Base-by-base conservation (phyloP, 305 asterid species). In the Fraxinus velutina region DNA sequence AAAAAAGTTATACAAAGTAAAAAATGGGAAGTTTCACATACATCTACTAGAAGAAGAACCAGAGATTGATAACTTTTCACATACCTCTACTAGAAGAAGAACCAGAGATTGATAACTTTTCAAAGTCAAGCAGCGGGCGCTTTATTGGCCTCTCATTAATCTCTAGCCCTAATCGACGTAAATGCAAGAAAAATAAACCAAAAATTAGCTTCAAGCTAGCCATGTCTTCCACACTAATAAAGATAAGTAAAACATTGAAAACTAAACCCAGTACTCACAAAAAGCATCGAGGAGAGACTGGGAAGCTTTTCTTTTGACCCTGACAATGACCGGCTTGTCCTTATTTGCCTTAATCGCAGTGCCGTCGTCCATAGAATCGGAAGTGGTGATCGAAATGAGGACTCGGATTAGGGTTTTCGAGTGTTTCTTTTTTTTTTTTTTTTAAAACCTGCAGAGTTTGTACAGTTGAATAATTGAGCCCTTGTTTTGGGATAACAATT, bases 81-180 rank as follows among this genome's bases (percentile, higher is more conserved):
- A 80, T 82, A 92, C 99, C 94, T 89, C 79, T 87, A 77, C 86
- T 88, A 4, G 91, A 82, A 85, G 96, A 87, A 76, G 97, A 91
- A 47, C 87, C 93, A 2, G 94, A 88, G 5, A 95, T 71, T 0
- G 97, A 88, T 39, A 95, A 93, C 86, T 89, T 95, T 2, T 42
- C 89, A 78, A 95, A 91, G 84, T 95, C 97, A 22, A 92, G 80
- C 89, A 92, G 84, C 27, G 96, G 89, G 33, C 92, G 87, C 88
- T 95, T 95, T 1, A 78, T 47, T 12, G 98, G 97, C 79, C 97
- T 88, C 85, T 91, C 98, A 2, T 86, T 90, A 82, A 94, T 92
- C 89, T 92, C 98, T 33, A 95, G 95, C 99, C 98, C 98, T 90
- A 47, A 73, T 29, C 21, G 12, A 64, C 36, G 10, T 5, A 21